Evolutionary conservation across 1,284 basidiomycete genomes (phyloP).

Genomic region (Fomes fomentarius): DNA sequence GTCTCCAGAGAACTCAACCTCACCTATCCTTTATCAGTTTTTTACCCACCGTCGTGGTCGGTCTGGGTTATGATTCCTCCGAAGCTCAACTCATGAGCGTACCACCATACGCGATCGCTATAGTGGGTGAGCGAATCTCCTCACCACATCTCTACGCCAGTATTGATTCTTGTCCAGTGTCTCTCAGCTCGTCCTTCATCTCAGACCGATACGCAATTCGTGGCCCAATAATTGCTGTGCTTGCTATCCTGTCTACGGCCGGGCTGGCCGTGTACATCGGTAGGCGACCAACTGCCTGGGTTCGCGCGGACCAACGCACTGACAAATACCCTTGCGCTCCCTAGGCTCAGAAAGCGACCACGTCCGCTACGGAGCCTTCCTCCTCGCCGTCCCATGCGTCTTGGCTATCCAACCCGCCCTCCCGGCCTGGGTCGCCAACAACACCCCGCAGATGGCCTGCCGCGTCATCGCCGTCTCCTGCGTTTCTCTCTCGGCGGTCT

Average conservation of each 20-base stretch:
- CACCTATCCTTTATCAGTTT: too few species aligned
- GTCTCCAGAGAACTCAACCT: too few species aligned
- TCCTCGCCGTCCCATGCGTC: slow-evolving; percentile 68
- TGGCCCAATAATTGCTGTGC: too few species aligned
- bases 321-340: too few species aligned
- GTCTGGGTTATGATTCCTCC: slow-evolving; percentile 27
- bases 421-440: slow-evolving; percentile 71
- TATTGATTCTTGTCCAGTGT: too few species aligned
- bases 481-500: slow-evolving; percentile 69
- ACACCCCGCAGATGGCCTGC: slow-evolving; percentile 59
- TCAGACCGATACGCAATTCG: too few species aligned
- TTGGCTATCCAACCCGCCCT: slow-evolving; percentile 72
- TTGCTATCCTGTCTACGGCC: too few species aligned
- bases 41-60: slow-evolving; percentile 33
- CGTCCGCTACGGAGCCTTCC: slow-evolving; percentile 70
- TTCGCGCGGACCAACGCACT: too few species aligned
- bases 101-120: slow-evolving; percentile 23
- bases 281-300: too few species aligned
- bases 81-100: slow-evolving; percentile 35
- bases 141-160: too few species aligned
- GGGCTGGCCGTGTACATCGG: too few species aligned
- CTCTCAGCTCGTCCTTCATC: too few species aligned
- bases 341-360: slow-evolving; percentile 45
- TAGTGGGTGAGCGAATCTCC: slow-evolving; percentile 16
- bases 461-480: slow-evolving; percentile 48